Base-by-base conservation (phyloP, 208 protist genomes). In the Sergeia podlipaevii region DNA sequence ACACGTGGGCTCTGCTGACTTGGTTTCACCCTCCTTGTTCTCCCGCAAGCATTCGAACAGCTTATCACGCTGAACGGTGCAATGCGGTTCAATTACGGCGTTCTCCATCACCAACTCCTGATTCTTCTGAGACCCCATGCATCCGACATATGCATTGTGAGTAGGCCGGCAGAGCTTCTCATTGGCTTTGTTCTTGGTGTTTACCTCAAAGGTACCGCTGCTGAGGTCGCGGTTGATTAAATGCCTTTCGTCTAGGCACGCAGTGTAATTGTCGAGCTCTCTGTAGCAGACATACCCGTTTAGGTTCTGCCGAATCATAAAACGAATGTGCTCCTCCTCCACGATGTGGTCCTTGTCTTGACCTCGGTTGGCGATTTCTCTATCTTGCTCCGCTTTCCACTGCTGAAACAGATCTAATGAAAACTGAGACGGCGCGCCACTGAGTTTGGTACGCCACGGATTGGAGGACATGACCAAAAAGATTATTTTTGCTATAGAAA, bases 231-330 rank as follows among this genome's bases (percentile, higher is more conserved):
- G 64, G 1, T 54, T 51, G 27, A 88, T 78, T 13, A 92, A 52
- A 28, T 76, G 54, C 54, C 90, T 80, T 15, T 81, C 75, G 17
- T 76, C 53, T 0, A 93, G 65, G 50, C 86, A 93, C 2, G 60
- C 10, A 3, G 74, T 89, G 65, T 93, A 93, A 15, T 56, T 43
- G 58, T 93, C 86, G 20, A 93, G 63, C 49, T 85, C 63, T 37
- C 71, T 80, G 60, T 89, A 64, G 65, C 86, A 93, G 2, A 90
- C 54, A 56, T 90, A 90, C 15, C 80, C 79, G 48, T 90, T 90
- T 27, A 93, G 64, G 57, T 90, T 90, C 49, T 87, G 81, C 0
- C 77, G 76, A 27, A 93, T 45, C 81, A 90, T 90, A 61, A 76
- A 74, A 15, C 53, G 66, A 50, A 79, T 85, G 67, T 90, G 74